A percentile compares a stretch with the other conserved stretches of the same genome.
Conservation (phyloP, 495 filamentous ascomycete species). For the Coniosporium apollinis region DNA sequence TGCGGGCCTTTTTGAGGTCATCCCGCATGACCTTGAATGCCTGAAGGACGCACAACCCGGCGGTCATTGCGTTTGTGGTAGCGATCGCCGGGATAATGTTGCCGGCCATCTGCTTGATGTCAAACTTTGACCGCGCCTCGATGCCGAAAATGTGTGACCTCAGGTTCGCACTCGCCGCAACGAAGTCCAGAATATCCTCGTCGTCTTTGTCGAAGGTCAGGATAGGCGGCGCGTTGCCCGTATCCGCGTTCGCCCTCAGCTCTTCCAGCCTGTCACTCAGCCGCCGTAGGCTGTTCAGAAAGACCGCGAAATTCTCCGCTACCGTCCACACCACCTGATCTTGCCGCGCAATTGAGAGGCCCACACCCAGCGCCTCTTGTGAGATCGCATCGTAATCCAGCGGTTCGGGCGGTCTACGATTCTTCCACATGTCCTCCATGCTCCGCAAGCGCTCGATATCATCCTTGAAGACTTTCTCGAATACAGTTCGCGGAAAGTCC, state of each 20-base stretch:
- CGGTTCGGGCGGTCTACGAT: conserved; percentile 50
- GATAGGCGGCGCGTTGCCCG: conserved; percentile 36
- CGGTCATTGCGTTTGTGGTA: conserved; percentile 94
- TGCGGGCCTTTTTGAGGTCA: conserved; percentile 38
- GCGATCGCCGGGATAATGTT: conserved; percentile 99
- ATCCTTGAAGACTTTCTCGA: conserved; percentile 79
- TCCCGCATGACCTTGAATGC: conserved; percentile 77
- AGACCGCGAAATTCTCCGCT: conserved; percentile 71
- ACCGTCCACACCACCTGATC: conserved; percentile 68
- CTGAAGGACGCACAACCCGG: conserved; percentile 82
- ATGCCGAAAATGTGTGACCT: conserved; percentile 76
- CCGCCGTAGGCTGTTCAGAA: conserved; percentile 63
- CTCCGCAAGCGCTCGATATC: conserved; percentile 72
- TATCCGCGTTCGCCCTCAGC: conserved; percentile 32
- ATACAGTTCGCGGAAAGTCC: conserved; percentile 66
- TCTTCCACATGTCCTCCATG: conserved; percentile 97
- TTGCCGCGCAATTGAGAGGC: conserved; percentile 37
- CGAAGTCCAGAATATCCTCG: conserved; percentile 87
- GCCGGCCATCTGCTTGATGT: conserved; percentile 97
- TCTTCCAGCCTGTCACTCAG: conserved; percentile 55
- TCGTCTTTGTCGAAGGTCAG: conserved; percentile 96
- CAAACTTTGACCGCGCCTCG: conserved; percentile 75
- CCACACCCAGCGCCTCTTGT: conserved; percentile 32
- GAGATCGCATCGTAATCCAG: conserved; percentile 45
- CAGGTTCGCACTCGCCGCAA: conserved; percentile 76